A percentile compares a stretch with the other conserved stretches of the same genome.
Evolutionary conservation across 805 yeast species (phyloP).

Genomic region (Cyberlindnera petersonii): DNA sequence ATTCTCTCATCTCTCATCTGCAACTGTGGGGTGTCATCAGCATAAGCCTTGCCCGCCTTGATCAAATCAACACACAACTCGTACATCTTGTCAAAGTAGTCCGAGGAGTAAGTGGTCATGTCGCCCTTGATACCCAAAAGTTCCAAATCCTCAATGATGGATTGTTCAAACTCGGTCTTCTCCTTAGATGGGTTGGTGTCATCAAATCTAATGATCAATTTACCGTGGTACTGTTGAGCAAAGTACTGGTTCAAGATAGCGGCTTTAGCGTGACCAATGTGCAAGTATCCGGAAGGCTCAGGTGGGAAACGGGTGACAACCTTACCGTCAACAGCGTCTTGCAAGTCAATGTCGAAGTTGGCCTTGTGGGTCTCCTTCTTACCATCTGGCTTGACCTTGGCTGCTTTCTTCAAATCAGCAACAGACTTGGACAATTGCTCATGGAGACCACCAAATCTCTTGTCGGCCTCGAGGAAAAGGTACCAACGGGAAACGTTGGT

Average conservation of each 20-base stretch:
- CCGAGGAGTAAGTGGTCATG: constrained; percentile 81
- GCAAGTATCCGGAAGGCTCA: constrained; percentile 98
- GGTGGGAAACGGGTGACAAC: constrained; percentile 99
- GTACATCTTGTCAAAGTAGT: constrained; percentile 90
- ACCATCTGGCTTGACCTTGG: constrained; percentile 43
- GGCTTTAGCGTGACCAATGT: constrained; percentile 99
- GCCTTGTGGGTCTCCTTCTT: constrained; percentile 88
- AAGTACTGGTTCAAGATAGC: constrained; percentile 95
- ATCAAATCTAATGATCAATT: constrained; percentile 93
- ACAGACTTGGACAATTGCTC: constrained; percentile 65
- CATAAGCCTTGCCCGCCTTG: constrained; percentile 94
- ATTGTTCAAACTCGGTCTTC: constrained; percentile 88
- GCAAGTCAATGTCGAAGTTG: constrained; percentile 87
- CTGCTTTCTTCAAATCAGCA: constrained; percentile 66
- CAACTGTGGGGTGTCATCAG: constrained; percentile 94
- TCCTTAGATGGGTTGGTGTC: constrained; percentile 98
- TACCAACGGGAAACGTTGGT: constrained; percentile 93
- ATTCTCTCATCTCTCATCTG: constrained; percentile 98
- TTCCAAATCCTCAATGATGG: constrained; percentile 88
- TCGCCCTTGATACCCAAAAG: constrained; percentile 94
- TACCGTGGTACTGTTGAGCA: constrained; percentile 94
- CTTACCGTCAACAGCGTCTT: constrained; percentile 87
- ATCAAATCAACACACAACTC: constrained; percentile 81
- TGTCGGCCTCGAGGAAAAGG: constrained; percentile 63
- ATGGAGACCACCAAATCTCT: constrained; percentile 64